Base-by-base conservation (phyloP, 2,329 filamentous ascomycete genomes). In the Fusarium coicis region DNA sequence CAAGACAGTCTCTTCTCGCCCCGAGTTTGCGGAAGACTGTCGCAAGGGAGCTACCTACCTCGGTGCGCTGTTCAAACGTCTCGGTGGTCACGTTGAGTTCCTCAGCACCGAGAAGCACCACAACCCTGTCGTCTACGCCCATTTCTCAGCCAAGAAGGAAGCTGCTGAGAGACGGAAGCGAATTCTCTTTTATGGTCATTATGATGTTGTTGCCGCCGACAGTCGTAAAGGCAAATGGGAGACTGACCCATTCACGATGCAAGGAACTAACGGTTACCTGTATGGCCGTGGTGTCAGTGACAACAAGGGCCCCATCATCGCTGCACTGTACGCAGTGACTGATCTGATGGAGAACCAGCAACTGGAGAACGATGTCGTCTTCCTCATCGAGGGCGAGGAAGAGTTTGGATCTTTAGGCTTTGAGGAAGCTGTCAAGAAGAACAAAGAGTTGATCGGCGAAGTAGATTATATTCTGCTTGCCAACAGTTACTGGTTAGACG, bases 401-500 rank as follows among this genome's bases (percentile, higher is more conserved):
- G 96, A 99, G 81, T 95, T 93, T 50, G 96, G 96, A 1, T 98
- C 95, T 3, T 89, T 95, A 34, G 96, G 96, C 0, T 98, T 99
- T 79, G 92, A 93, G 73, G 90, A 96, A 75, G 93, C 94, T 0
- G 91, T 99, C 21, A 89, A 88, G 74, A 88, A 90, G 71, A 91
- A 96, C 82, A 97, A 97, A 81, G 87, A 92, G 19, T 87, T 94
- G 30, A 97, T 99, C 75, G 96, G 96, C 3, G 87, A 93, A 15
- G 91, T 99, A 5, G 96, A 99, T 82, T 98, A 96, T 86, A 96
- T 99, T 62, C 85, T 99, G 37, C 86, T 99, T 42, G 96, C 96
- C 28, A 99, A 99, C 85, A 98, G 95, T 82, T 99, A 99, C 85
- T 99, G 96, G 96, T 87, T 99, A 4, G 95, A 98, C 79, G 96